A percentile compares a stretch with the other conserved stretches of the same genome.
These are phyloP conservation scores for Gossypium longicalyx DNA, from an alignment of 345 rosid genomes.

Conservation along the genomic window DNA sequence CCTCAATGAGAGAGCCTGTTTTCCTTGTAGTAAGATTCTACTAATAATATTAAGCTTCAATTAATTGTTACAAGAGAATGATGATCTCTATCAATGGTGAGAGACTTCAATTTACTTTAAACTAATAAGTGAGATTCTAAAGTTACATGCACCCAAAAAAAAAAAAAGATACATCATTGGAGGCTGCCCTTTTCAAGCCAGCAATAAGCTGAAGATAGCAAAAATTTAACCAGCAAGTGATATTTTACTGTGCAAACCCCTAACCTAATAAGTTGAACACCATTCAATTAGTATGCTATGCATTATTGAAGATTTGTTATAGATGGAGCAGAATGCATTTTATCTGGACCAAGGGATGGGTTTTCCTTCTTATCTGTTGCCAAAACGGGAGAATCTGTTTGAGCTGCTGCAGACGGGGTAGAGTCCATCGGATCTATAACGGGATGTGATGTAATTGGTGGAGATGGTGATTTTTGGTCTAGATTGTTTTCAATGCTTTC, in stretches of 20 bases:
- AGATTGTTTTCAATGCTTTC: constrained; percentile 37
- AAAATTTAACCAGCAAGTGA: not conserved
- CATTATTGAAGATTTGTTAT: not conserved
- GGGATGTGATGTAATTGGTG: constrained; percentile 18
- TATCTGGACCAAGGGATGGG: constrained; percentile 9
- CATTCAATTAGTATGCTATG: not conserved
- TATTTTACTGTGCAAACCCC: not conserved
- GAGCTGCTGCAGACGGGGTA: constrained; percentile 20
- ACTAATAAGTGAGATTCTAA: not conserved
- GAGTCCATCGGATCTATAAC: constrained; percentile 25
- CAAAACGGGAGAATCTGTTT: constrained; percentile 15
- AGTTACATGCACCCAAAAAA: not conserved
- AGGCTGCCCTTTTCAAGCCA: not conserved
- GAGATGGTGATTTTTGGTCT: constrained; percentile 23
- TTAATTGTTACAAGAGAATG: not conserved
- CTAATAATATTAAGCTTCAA: not conserved
- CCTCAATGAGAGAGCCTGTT: no score
- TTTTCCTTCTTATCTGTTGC: constrained; percentile 15
- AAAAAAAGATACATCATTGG: not conserved
- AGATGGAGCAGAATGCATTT: constrained; percentile 6
- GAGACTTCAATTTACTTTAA: not conserved
- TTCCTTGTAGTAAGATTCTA: not conserved
- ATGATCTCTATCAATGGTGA: not conserved
- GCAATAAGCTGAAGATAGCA: not conserved
- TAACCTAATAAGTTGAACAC: not conserved